Percentiles rank a stretch among this genome's conserved stretches.
Conservation (phyloP, 495 filamentous ascomycete genomes). For the Penicillium cataractarum region DNA sequence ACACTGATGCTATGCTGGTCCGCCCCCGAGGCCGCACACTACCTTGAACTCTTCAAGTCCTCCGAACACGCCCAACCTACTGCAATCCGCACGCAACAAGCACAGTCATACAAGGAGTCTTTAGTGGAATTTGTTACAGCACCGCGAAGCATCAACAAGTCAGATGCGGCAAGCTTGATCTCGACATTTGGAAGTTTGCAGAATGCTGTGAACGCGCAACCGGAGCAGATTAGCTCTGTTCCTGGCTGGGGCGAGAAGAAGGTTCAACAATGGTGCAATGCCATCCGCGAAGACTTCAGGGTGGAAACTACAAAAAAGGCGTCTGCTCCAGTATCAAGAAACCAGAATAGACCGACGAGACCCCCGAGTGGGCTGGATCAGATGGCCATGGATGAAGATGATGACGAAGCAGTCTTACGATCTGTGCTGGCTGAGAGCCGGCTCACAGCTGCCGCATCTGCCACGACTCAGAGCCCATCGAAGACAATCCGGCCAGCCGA, state of each 20-base stretch:
- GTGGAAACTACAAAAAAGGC: conserved; percentile 68
- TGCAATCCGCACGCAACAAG: conserved; percentile 80
- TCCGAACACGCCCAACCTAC: conserved; percentile 84
- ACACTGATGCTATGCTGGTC: conserved; percentile 94
- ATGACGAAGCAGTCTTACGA: conserved; percentile 25
- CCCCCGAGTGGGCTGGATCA: not conserved
- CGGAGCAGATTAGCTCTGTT: conserved; percentile 80
- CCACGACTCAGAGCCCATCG: not conserved
- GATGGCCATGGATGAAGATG: conserved; percentile 22
- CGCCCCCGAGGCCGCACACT: conserved; percentile 87
- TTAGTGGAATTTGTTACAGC: conserved; percentile 93
- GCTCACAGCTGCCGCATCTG: conserved; percentile 15
- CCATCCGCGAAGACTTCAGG: conserved; percentile 82
- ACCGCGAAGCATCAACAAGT: conserved; percentile 89
- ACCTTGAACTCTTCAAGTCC: conserved; percentile 91
- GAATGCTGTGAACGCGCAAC: conserved; percentile 82
- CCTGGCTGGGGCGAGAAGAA: conserved; percentile 96
- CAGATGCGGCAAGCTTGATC: conserved; percentile 85
- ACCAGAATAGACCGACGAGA: conserved; percentile 7
- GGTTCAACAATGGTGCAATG: conserved; percentile 77
- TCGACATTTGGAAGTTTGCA: conserved; percentile 85
- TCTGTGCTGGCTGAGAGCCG: conserved; percentile 22
- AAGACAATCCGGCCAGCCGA: conserved; percentile 5
- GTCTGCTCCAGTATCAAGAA: conserved; percentile 29
- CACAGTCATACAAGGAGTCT: conserved; percentile 79